Evolutionary conservation across 116 monocot genomes (phyloP), one percentile per base, ranked within the genome.

Genomic region (Zostera marina): DNA sequence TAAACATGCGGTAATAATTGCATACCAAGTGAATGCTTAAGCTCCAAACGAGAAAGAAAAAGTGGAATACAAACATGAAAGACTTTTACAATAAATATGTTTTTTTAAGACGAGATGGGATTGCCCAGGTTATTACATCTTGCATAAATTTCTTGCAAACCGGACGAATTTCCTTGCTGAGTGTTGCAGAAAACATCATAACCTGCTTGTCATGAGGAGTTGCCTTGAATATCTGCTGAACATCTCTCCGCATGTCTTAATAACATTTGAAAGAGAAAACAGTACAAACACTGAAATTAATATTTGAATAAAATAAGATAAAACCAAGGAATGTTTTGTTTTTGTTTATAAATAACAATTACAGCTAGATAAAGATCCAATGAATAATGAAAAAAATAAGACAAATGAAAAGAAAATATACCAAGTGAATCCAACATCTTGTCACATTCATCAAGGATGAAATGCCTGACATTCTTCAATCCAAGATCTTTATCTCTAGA

Each of bases 161-260:
- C 19, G 99, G 99, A 0, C 99, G 91, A 20, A 99, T 99, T 65
- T 99, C 99, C 77, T 99, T 99, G 81, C 99, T 87, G 24, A 99
- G 84, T 14, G 99, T 99, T 9, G 99, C 99, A 56, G 99, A 99
- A 69, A 99, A 99, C 99, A 99, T 99, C 99, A 99, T 99, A 22
- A 99, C 99, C 64, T 99, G 99, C 61, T 99, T 99, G 47, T 99
- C 99, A 77, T 99, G 99, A 51, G 99, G 99, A 66, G 99, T 99
- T 91, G 91, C 87, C 81, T 99, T 91, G 63, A 99, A 99, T 14
- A 99, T 99, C 69, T 99, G 91, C 72, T 99, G 99, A 4, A 99
- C 99, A 72, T 99, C 99, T 62, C 84, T 90, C 40, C 99, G 73
- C 99, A 99, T 99, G 59, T 99, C 99, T 99, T 14, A 22, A 70